phyloP scores from a whole-genome alignment of 2,329 filamentous ascomycete species.

The Rutstroemia sp. region DNA sequence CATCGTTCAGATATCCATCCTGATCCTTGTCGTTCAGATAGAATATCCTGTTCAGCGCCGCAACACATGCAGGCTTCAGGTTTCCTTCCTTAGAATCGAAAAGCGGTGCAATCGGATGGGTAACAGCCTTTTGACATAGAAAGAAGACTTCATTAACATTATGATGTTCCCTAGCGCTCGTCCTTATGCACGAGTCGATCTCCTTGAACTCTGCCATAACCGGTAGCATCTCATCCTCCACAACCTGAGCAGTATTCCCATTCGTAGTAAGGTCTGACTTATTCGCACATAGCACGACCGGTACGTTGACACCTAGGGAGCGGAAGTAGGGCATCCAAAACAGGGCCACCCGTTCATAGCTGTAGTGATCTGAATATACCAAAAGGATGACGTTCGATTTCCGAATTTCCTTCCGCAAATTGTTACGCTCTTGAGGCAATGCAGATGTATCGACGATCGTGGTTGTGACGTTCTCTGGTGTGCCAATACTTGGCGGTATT shows the following conservation, averaged over 20 bases:
- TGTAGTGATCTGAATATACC: slow-evolving; percentile 98
- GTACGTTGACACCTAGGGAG: slow-evolving; percentile 95
- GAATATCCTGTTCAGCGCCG: slow-evolving; percentile 83
- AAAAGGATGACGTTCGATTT: slow-evolving; percentile 96
- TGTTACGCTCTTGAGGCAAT: slow-evolving; percentile 84
- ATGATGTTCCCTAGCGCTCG: slow-evolving; percentile 82
- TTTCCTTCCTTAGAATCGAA: slow-evolving; percentile 91
- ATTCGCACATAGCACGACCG: slow-evolving; percentile 93
- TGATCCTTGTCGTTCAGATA: slow-evolving; percentile 96
- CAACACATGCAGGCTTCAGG: slow-evolving; percentile 82
- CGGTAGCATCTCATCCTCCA: slow-evolving; percentile 95
- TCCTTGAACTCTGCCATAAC: slow-evolving; percentile 99
- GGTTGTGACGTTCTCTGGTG: slow-evolving; percentile 93
- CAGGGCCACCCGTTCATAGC: slow-evolving; percentile 91
- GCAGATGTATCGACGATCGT: slow-evolving; percentile 97
- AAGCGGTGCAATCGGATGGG: slow-evolving; percentile 89
- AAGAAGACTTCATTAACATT: slow-evolving; percentile 98
- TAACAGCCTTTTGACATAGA: slow-evolving; percentile 95
- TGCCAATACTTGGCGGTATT: slow-evolving; percentile 85
- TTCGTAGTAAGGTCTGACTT: slow-evolving; percentile 83
- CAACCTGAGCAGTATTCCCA: slow-evolving; percentile 71
- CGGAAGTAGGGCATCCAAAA: slow-evolving; percentile 99
- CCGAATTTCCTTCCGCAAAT: slow-evolving; percentile 85
- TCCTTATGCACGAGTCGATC: slow-evolving; percentile 95
- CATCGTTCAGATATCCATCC: slow-evolving; percentile 83